phyloP scores from a whole-genome alignment of 1,284 basidiomycete species.

The Ustilago esculenta region DNA sequence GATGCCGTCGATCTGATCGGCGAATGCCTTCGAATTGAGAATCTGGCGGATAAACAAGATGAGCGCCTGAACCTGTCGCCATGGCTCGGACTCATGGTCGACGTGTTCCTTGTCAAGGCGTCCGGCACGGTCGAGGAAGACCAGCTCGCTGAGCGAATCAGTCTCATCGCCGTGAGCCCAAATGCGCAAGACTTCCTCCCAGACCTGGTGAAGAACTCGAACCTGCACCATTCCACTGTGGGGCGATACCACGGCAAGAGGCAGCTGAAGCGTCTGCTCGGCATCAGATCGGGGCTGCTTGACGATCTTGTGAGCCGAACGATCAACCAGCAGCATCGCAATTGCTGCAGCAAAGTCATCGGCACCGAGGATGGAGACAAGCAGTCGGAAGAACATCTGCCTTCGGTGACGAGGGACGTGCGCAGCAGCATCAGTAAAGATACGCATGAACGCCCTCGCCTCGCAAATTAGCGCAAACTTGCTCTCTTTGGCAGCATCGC shows the following conservation, averaged over 20 bases:
- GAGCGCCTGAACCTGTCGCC: conserved; percentile 54
- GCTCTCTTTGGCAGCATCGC: conserved; percentile 30
- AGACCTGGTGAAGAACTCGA: conserved; percentile 66
- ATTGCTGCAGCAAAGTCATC: conserved; percentile 84
- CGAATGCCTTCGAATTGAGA: conserved; percentile 41
- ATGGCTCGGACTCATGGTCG: conserved; percentile 53
- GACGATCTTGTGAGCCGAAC: conserved; percentile 77
- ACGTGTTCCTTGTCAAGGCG: conserved; percentile 56
- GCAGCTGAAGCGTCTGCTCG: conserved; percentile 73
- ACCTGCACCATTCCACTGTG: conserved; percentile 74
- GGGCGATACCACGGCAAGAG: conserved; percentile 72
- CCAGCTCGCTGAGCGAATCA: conserved; percentile 33
- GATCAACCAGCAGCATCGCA: conserved; percentile 86
- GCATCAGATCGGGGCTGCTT: conserved; percentile 70
- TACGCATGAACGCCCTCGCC: conserved; percentile 75
- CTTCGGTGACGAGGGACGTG: conserved; percentile 89
- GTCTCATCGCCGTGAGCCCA: conserved; percentile 44
- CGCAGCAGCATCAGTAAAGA: conserved; percentile 86
- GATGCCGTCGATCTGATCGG: conserved; percentile 23
- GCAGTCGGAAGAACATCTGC: conserved; percentile 87
- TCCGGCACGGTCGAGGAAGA: conserved; percentile 57
- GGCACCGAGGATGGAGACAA: conserved; percentile 85
- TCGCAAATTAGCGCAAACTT: conserved; percentile 55
- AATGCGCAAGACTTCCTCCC: conserved; percentile 51
- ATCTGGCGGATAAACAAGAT: conserved; percentile 51